These are phyloP conservation scores for Thuja plicata DNA, from an alignment of 83 land plant genomes.

Conservation along the genomic window DNA sequence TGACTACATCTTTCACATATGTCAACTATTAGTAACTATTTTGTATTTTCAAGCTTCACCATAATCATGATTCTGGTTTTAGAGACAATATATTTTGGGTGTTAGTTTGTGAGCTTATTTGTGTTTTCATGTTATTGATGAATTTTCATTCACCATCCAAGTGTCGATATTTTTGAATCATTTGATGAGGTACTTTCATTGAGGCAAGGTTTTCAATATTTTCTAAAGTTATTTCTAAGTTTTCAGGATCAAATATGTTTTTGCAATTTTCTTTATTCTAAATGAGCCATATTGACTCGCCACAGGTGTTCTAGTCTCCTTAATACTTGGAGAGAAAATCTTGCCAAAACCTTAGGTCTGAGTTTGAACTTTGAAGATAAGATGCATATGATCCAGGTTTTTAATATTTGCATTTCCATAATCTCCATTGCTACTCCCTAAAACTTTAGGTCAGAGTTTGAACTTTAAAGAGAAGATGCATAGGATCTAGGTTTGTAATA, in stretches of 20 bases:
- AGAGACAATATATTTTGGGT: not conserved
- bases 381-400: too few species aligned
- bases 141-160: not conserved
- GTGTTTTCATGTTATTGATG: not conserved
- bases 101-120: not conserved
- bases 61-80: not conserved
- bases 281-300: too few species aligned
- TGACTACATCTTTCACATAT: not conserved
- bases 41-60: not conserved
- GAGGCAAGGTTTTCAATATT: too few species aligned
- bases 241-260: too few species aligned
- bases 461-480: not conserved
- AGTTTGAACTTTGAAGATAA: not conserved
- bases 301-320: too few species aligned
- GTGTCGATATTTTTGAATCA: too few species aligned
- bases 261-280: too few species aligned
- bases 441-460: conserved; percentile 15
- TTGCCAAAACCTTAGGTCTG: not conserved
- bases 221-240: too few species aligned
- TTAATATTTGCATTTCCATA: too few species aligned
- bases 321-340: too few species aligned
- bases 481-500: not conserved
- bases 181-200: too few species aligned
- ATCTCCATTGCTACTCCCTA: not conserved
- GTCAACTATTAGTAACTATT: not conserved